Percentiles rank a stretch among this genome's conserved stretches.
Conservation (phyloP, 2,329 filamentous ascomycete genomes). For the Pestalotiopsis fici region DNA sequence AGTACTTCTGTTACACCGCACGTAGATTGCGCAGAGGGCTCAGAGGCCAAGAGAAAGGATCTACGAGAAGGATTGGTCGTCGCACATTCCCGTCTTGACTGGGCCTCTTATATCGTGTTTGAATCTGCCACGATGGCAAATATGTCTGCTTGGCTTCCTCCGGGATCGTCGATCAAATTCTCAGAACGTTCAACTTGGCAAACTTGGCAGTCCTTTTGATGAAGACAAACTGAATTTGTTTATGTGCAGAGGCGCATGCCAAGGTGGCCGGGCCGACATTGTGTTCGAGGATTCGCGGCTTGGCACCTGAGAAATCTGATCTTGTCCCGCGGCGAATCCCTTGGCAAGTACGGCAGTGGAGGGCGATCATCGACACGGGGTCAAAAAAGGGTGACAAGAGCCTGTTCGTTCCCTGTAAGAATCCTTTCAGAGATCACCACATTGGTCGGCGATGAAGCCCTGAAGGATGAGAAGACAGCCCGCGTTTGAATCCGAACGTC, state of each 20-base stretch:
- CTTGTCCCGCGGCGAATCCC: neutral
- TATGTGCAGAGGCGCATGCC: neutral
- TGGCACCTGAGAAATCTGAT: neutral
- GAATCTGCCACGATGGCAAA: neutral
- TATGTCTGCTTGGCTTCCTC: neutral
- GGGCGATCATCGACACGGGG: neutral
- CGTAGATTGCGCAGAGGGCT: neutral
- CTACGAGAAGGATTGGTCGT: neutral
- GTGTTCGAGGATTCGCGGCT: neutral
- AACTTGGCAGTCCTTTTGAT: conserved; percentile 1
- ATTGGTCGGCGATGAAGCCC: neutral
- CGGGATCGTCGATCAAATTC: neutral
- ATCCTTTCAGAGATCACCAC: neutral
- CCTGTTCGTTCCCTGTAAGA: neutral
- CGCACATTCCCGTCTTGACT: neutral
- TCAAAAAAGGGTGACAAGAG: neutral
- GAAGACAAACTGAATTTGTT: neutral
- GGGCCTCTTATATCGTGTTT: neutral
- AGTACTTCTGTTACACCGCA: neutral
- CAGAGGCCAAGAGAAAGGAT: neutral
- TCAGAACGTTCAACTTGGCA: neutral
- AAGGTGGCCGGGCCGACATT: neutral
- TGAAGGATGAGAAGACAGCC: neutral
- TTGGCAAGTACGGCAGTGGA: conserved; percentile 2
- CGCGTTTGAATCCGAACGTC: neutral